phyloP scores from a whole-genome alignment of 345 rosid genomes.

The Brassica rapa region DNA sequence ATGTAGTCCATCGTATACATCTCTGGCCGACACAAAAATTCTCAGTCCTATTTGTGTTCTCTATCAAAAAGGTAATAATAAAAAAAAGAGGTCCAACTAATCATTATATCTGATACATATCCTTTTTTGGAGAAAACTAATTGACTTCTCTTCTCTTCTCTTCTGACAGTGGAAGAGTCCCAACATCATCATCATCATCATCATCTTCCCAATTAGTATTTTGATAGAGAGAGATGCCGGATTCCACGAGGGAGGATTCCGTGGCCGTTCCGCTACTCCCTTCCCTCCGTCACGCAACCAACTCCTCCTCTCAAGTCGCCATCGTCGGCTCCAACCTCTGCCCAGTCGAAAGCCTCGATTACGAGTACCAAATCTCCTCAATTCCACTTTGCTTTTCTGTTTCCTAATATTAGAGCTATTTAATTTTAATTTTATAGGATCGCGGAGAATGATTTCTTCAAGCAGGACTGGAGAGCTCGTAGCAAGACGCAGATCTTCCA shows the following conservation, averaged over 20 bases:
- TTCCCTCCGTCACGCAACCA: slow-evolving; percentile 44
- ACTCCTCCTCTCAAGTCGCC: slow-evolving; percentile 91
- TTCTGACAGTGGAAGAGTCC: neutral
- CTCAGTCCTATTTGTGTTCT: neutral
- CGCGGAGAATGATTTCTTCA: slow-evolving; percentile 84
- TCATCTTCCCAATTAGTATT: neutral
- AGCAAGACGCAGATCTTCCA: slow-evolving; percentile 66
- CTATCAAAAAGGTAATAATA: neutral
- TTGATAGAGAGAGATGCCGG: neutral
- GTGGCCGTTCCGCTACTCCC: slow-evolving; percentile 53
- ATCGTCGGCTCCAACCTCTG: slow-evolving; percentile 78
- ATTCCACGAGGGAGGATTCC: slow-evolving; percentile 45
- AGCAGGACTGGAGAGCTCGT: slow-evolving; percentile 86
- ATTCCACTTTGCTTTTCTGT: neutral
- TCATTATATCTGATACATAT: neutral
- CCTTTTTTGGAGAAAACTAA: neutral
- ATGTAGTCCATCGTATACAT: neutral
- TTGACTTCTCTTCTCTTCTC: neutral
- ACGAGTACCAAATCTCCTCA: slow-evolving; percentile 52
- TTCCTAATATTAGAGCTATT: neutral
- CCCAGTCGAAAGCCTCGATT: slow-evolving; percentile 93
- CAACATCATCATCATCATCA: neutral
- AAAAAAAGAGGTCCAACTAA: neutral
- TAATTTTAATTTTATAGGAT: slow-evolving; percentile 44
- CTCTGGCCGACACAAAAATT: neutral